Percentiles rank a stretch among this genome's conserved stretches.
Evolutionary conservation across 1,139 yeast species (phyloP).

Genomic region (Nakaseomyces nivariensis): DNA sequence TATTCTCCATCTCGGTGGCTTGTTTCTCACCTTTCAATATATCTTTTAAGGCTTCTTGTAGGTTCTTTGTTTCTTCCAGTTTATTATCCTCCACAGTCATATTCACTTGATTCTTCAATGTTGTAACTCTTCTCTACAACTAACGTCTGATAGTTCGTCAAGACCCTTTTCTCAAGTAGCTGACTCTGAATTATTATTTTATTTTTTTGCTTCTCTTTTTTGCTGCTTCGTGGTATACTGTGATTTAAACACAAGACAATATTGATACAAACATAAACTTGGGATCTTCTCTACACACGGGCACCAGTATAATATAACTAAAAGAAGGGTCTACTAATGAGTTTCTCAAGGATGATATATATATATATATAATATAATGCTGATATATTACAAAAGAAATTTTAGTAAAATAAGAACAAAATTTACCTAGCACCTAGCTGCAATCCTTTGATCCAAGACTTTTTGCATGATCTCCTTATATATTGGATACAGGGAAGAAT

Average conservation of each 20-base stretch:
- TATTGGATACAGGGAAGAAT: slow-evolving; percentile 36
- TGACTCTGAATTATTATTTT: too few species aligned
- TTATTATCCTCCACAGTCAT: slow-evolving; percentile 1
- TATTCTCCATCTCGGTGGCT: slow-evolving; percentile 44
- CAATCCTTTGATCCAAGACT: slow-evolving; percentile 29
- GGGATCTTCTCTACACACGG: too few species aligned
- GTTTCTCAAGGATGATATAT: background rate
- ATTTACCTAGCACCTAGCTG: background rate
- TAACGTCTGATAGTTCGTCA: too few species aligned
- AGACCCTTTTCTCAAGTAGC: too few species aligned
- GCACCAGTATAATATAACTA: too few species aligned
- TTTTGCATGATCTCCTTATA: slow-evolving; percentile 43
- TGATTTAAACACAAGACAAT: too few species aligned
- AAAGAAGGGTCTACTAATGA: too few species aligned
- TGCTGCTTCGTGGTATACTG: too few species aligned
- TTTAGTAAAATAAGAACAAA: too few species aligned
- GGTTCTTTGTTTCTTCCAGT: slow-evolving; percentile 6
- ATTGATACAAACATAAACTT: too few species aligned
- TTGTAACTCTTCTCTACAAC: background rate
- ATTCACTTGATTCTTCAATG: too few species aligned
- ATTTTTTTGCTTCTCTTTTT: too few species aligned
- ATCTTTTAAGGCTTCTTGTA: slow-evolving; percentile 28
- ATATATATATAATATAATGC: background rate
- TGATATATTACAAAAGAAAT: background rate
- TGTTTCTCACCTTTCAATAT: slow-evolving; percentile 49